Base-by-base conservation (phyloP, 345 rosid species). In the Corymbia maculata region DNA sequence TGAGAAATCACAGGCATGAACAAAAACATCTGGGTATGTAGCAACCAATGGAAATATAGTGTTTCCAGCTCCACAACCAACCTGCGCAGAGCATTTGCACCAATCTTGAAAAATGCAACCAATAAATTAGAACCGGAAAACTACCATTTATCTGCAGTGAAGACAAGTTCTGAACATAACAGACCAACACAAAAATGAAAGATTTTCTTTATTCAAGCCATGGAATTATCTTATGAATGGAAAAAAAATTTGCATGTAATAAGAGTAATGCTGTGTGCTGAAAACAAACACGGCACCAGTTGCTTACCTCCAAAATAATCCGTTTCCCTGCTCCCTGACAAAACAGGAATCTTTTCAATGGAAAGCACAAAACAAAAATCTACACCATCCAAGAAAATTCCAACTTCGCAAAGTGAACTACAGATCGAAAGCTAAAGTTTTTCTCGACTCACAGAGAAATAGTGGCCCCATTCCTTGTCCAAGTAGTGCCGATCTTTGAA, bases 61-160 rank as follows among this genome's bases (percentile, higher is more conserved):
- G 91, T 96, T 97, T 90, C 98, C 99, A 92, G 97, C 98, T 88
- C 99, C 99, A 92, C 99, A 96, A 26, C 99, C 99, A 87, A 96
- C 94, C 99, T 97, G 93, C 88, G 86, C 80, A 70, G 80, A 70
- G 26, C 45, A 70, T 36, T 17, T 17, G 45, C 26, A 70, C 44
- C 80, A 70, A 70, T 70, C 80, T 36, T 17, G 80, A 70, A 17
- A 36, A 70, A 68, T 16, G 47, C 2, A 19, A 17, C 47, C 13
- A 8, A 70, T 70, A 70, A 70, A 3, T 32, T 17, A 70, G 80
- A 36, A 42, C 79, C 22, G 1, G 36, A 9, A 70, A 32, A 70
- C 15, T 42, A 70, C 47, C 80, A 36, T 70, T 70, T 36, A 70
- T 70, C 80, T 36, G 47, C 80, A 70, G 3, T 36, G 13, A 70